These are phyloP conservation scores for Arthrobotrys megalospora DNA, from an alignment of 2,329 filamentous ascomycete genomes.

Conservation along the genomic window DNA sequence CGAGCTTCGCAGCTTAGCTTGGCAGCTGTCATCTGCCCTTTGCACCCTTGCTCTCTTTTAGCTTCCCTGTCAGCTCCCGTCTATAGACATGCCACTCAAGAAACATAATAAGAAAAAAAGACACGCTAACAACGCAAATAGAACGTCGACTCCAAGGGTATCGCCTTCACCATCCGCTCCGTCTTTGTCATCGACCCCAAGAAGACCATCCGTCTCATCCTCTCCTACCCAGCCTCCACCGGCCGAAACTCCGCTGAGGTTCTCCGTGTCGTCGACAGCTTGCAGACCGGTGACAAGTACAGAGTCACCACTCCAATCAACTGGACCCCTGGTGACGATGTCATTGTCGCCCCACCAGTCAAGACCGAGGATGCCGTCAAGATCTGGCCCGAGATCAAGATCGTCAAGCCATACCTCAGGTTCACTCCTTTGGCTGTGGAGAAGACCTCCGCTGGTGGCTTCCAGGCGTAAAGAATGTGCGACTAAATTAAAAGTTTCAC, in stretches of 20 bases:
- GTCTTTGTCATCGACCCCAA: constrained; percentile 78
- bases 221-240: constrained; percentile 76
- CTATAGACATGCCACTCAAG: constrained; percentile 6
- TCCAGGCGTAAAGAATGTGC: constrained; percentile 12
- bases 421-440: constrained; percentile 75
- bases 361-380: constrained; percentile 76
- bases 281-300: constrained; percentile 75
- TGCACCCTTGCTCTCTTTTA: constrained; percentile 13
- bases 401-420: constrained; percentile 76
- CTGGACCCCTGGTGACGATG: constrained; percentile 69
- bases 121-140: constrained; percentile 56
- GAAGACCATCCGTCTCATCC: constrained; percentile 76
- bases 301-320: constrained; percentile 75
- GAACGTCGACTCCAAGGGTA: constrained; percentile 69
- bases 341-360: constrained; percentile 75
- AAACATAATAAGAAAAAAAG: constrained; percentile 20
- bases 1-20: constrained; percentile 30
- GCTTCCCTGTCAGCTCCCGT: constrained; percentile 15
- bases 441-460: constrained; percentile 70
- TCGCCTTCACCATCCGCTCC: constrained; percentile 76
- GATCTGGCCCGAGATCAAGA: constrained; percentile 74
- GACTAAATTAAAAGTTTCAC: constrained; percentile 39
- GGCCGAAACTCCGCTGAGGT: constrained; percentile 74
- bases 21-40: constrained; percentile 33
- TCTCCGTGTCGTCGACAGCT: constrained; percentile 73